Percentiles rank a stretch among this genome's conserved stretches.
Conservation (phyloP, 768 basidiomycete genomes). For the Leucosporidium yakuticum region DNA sequence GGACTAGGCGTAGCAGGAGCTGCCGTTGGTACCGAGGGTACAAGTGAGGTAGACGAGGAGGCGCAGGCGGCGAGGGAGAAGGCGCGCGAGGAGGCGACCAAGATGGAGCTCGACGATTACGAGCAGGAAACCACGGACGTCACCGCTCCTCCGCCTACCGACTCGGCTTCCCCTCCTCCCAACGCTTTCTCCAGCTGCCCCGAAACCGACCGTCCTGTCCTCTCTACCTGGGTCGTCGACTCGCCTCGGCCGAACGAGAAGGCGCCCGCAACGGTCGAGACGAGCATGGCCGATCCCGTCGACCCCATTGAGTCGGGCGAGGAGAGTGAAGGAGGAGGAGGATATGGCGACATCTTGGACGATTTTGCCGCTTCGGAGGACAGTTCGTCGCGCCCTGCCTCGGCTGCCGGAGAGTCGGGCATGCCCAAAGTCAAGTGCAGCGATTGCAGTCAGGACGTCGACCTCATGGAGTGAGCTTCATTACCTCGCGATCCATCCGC, state of each 20-base stretch:
- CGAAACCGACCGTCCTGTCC: too few species aligned
- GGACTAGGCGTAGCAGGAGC: not conserved
- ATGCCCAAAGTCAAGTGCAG: conserved; percentile 24
- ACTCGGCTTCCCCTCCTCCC: too few species aligned
- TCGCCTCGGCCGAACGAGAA: not conserved
- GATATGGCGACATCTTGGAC: not conserved
- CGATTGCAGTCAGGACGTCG: conserved; percentile 15
- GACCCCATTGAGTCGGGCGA: not conserved
- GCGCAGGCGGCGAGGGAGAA: conserved; percentile 1
- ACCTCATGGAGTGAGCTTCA: conserved; percentile 18
- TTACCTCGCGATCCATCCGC: too few species aligned
- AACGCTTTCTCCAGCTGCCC: too few species aligned
- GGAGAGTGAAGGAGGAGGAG: not conserved
- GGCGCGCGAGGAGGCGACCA: not conserved
- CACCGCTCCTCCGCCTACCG: not conserved
- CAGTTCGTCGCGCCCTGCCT: not conserved
- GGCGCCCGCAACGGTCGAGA: not conserved
- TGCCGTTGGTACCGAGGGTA: not conserved
- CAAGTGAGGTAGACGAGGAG: not conserved
- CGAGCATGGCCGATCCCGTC: not conserved
- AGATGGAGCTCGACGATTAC: not conserved
- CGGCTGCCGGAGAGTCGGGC: not conserved
- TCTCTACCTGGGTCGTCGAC: too few species aligned
- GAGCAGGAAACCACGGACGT: not conserved
- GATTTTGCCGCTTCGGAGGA: not conserved